These are phyloP conservation scores for Pythium rishiriense DNA, from an alignment of 352 stramenopile species.

Conservation along the genomic window DNA sequence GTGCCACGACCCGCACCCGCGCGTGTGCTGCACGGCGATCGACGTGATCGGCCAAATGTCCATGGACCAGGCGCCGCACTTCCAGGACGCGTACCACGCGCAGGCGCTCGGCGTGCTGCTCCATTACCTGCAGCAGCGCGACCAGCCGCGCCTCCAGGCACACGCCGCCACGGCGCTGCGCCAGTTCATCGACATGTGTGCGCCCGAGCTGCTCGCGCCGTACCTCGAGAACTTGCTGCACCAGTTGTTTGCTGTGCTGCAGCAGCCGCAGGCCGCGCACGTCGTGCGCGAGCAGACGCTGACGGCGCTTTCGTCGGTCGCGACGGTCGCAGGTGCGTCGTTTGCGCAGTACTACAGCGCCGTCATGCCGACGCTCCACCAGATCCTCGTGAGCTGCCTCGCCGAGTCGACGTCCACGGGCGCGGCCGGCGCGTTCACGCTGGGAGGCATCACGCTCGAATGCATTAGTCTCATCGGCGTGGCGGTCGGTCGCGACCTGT, in stretches of 20 bases:
- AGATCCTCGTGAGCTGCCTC: constrained; percentile 67
- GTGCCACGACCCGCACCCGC: constrained; percentile 65
- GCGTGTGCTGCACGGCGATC: constrained; percentile 83
- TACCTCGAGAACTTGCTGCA: constrained; percentile 77
- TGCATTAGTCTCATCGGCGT: constrained; percentile 82
- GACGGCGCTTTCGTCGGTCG: constrained; percentile 78
- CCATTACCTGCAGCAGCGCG: constrained; percentile 63
- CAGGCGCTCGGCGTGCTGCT: constrained; percentile 61
- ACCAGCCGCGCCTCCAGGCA: constrained; percentile 65
- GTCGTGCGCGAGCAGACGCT: constrained; percentile 82
- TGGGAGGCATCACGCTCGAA: constrained; percentile 84
- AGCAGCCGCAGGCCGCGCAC: constrained; percentile 44
- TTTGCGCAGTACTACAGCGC: constrained; percentile 77
- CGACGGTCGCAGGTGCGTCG: constrained; percentile 54
- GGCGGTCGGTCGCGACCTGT: constrained; percentile 75
- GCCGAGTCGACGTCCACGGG: constrained; percentile 47
- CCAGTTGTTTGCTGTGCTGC: constrained; percentile 67
- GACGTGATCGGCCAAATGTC: constrained; percentile 80
- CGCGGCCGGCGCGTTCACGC: constrained; percentile 59
- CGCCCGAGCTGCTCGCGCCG: constrained; percentile 54
- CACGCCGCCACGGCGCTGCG: constrained; percentile 74
- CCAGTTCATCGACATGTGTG: constrained; percentile 86
- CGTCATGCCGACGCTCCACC: constrained; percentile 73
- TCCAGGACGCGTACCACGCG: constrained; percentile 75
- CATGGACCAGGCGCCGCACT: constrained; percentile 78